Evolutionary conservation across 2,329 filamentous ascomycete genomes (phyloP).

Genomic region (Paecilomyces niveus): DNA sequence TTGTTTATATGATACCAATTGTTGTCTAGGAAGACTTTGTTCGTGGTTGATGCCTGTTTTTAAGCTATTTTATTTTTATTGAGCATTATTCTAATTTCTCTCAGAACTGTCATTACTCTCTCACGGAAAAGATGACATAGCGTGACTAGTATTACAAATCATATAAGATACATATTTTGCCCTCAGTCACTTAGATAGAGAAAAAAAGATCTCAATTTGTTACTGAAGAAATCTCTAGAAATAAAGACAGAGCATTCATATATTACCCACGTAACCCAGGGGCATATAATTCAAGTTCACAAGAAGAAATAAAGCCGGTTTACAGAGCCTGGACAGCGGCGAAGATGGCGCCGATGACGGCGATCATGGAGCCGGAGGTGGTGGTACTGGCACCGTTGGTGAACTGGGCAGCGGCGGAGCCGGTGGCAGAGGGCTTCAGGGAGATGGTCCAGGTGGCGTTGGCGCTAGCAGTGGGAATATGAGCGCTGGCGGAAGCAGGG

Average conservation of each 20-base stretch:
- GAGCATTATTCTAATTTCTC: too few species aligned
- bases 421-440: conserved; percentile 7
- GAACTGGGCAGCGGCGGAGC: conserved; percentile 7
- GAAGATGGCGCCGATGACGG: not conserved
- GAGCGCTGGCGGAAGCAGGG: conserved; percentile 4
- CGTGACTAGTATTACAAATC: too few species aligned
- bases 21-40: not conserved
- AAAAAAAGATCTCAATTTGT: not conserved
- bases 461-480: conserved; percentile 2
- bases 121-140: too few species aligned
- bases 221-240: not conserved
- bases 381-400: not conserved
- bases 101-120: too few species aligned
- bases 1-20: not conserved
- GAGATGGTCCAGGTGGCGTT: conserved; percentile 1
- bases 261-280: not conserved
- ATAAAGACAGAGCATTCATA: not conserved
- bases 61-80: too few species aligned
- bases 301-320: not conserved
- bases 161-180: too few species aligned
- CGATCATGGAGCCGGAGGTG: not conserved
- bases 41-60: too few species aligned
- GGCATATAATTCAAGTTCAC: not conserved
- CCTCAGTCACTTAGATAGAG: not conserved
- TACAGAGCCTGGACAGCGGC: not conserved